Base-by-base conservation (phyloP, 768 basidiomycete genomes). In the Russula sp. region DNA sequence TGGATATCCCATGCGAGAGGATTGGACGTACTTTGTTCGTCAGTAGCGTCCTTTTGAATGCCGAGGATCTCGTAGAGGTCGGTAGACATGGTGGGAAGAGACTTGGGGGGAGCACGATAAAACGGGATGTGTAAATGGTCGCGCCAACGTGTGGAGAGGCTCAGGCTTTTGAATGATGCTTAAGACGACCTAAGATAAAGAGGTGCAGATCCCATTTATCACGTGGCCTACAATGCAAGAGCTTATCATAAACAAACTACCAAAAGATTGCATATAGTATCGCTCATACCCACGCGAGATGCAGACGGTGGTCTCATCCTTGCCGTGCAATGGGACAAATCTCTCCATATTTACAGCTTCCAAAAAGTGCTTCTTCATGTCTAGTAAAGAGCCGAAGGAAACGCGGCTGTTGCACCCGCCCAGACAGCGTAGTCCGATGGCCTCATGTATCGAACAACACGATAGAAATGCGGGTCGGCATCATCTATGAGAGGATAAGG, bases 371-470 rank as follows among this genome's bases (percentile, higher is more conserved):
- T 76, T 70, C 22, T 61, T 42, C 39, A 44, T 57, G 18, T 49
- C 39, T 57, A 31, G 27, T 88, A 90, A 64, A 96, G 78, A 2
- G 84, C 81, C 18, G 80, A 81, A 18, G 96, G 96, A 71, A 89
- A 89, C 20, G 85, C 88, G 61, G 80, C 89, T 3, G 95, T 93
- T 60, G 82, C 83, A 49, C 80, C 86, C n/a, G 84, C 91, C 90
- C 93, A 93, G 20, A 82, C 76, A 22, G 82, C 90, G 78, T 92
- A 94, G 79, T 99, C 96, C 1, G 87, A 86, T 22, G 85, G 80
- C 31, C 96, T 82, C 75, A 98, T 85, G 77, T 97, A 97, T 62
- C 90, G 80, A 22, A 99, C 76, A 55, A 99, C 96, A 37, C 96
- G 84, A 37, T 78, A 77, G 14, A 86, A 86, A 78, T 97, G 90